Percentiles rank a stretch among this genome's conserved stretches.
Conservation (phyloP, 2,329 filamentous ascomycete species). For the Ophiostoma ips region DNA sequence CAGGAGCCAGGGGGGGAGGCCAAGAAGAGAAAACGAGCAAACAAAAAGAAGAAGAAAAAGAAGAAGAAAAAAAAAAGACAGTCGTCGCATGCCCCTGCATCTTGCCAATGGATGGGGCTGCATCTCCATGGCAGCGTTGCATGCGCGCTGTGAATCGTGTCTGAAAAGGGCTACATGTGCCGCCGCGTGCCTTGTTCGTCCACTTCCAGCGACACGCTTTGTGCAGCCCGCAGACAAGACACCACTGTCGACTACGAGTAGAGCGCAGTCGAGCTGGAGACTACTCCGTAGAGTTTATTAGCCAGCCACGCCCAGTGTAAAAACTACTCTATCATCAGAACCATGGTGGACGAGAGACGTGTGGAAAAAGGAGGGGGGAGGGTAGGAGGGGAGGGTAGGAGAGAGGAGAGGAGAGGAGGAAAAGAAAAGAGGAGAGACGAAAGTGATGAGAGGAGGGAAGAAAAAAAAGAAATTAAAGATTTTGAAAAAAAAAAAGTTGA, state of each 20-base stretch:
- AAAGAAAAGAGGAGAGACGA: too few relatives aligned
- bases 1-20: too few relatives aligned
- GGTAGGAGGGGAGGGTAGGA: too few relatives aligned
- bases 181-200: neutral
- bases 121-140: neutral
- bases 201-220: too few relatives aligned
- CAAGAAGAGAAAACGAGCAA: too few relatives aligned
- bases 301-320: too few relatives aligned
- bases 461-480: neutral
- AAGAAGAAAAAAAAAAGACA: neutral
- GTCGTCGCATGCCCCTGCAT: neutral
- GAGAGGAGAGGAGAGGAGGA: too few relatives aligned
- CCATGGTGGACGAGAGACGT: neutral
- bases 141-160: neutral
- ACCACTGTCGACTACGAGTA: too few relatives aligned
- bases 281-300: too few relatives aligned
- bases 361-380: neutral
- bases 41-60: neutral
- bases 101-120: too few relatives aligned
- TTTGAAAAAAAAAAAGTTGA: neutral
- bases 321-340: neutral
- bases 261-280: too few relatives aligned
- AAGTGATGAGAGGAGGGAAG: neutral
- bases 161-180: conserved; percentile 1
- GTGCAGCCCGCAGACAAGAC: too few relatives aligned